Percentiles rank a stretch among this genome's conserved stretches.
These are phyloP conservation scores for Phytopythium delawarense DNA, from an alignment of 352 stramenopile genomes.

Conservation along the genomic window DNA sequence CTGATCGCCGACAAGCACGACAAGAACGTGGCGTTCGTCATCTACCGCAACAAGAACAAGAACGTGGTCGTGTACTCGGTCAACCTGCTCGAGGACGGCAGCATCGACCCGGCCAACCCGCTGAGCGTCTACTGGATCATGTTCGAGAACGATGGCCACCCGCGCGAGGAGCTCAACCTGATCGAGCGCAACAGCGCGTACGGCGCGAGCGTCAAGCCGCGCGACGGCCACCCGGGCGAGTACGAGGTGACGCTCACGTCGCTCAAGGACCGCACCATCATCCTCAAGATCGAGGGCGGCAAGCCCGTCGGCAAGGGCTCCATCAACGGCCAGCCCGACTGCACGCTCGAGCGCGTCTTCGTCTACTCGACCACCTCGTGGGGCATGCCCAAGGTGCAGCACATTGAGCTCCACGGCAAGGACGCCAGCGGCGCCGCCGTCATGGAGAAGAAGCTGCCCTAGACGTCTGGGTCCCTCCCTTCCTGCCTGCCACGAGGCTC, in stretches of 20 bases:
- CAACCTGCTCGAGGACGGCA: conserved; percentile 59
- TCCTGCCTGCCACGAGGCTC: too few species aligned
- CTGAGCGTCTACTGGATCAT: conserved; percentile 89
- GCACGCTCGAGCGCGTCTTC: conserved; percentile 76
- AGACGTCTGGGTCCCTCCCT: conserved; percentile 10
- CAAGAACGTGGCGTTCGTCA: conserved; percentile 72
- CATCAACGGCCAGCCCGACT: conserved; percentile 73
- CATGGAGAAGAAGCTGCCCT: conserved; percentile 86
- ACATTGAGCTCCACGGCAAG: conserved; percentile 86
- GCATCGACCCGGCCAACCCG: conserved; percentile 58
- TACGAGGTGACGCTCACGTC: conserved; percentile 76
- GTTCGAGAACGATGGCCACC: conserved; percentile 82
- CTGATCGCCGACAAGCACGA: conserved; percentile 73
- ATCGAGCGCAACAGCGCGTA: conserved; percentile 87
- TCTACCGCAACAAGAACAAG: conserved; percentile 91
- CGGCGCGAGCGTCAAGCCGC: conserved; percentile 66
- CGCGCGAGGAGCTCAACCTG: conserved; percentile 82
- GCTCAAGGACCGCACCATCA: conserved; percentile 79
- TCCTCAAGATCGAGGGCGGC: conserved; percentile 69
- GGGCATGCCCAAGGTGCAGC: conserved; percentile 85
- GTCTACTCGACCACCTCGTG: conserved; percentile 83
- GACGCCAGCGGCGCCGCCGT: conserved; percentile 55
- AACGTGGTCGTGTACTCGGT: conserved; percentile 84
- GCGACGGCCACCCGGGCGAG: conserved; percentile 59
- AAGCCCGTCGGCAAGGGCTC: conserved; percentile 62